Evolutionary conservation across 2,329 filamentous ascomycete species (phyloP).

Genomic region (Endoconidiophora polonica): DNA sequence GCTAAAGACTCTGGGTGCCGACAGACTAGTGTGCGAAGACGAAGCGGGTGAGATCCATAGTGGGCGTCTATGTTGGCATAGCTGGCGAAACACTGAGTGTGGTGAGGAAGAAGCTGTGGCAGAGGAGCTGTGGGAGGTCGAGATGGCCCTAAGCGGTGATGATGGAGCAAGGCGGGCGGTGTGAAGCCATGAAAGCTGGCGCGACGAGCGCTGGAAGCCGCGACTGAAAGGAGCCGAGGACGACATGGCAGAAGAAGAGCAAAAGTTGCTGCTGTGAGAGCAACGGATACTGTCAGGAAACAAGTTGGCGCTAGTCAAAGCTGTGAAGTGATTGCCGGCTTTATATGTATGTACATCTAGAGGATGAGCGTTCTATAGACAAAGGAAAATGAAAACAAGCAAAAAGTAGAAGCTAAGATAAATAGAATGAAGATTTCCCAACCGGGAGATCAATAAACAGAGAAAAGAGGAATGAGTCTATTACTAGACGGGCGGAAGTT

Average conservation of each 20-base stretch:
- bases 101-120: constrained; percentile 6
- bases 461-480: too few relatives aligned
- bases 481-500: too few relatives aligned
- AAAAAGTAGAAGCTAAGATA: neutral
- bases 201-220: constrained; percentile 24
- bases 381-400: neutral
- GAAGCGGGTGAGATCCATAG: constrained; percentile 14
- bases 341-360: too few relatives aligned
- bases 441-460: too few relatives aligned
- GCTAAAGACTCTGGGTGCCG: neutral
- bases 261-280: neutral
- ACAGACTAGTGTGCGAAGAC: neutral
- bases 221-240: constrained; percentile 23
- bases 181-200: constrained; percentile 16
- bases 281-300: neutral
- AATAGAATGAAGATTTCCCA: neutral
- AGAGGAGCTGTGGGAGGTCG: constrained; percentile 4
- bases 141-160: neutral
- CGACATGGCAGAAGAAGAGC: constrained; percentile 18
- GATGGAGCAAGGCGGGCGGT: constrained; percentile 1
- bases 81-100: neutral
- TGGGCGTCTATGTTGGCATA: constrained; percentile 11
- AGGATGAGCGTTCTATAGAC: neutral
- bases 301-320: neutral
- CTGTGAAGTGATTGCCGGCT: neutral